Percentiles rank a stretch among this genome's conserved stretches.
These are phyloP conservation scores for Mycena latifolia DNA, from an alignment of 768 basidiomycete genomes.

Conservation along the genomic window DNA sequence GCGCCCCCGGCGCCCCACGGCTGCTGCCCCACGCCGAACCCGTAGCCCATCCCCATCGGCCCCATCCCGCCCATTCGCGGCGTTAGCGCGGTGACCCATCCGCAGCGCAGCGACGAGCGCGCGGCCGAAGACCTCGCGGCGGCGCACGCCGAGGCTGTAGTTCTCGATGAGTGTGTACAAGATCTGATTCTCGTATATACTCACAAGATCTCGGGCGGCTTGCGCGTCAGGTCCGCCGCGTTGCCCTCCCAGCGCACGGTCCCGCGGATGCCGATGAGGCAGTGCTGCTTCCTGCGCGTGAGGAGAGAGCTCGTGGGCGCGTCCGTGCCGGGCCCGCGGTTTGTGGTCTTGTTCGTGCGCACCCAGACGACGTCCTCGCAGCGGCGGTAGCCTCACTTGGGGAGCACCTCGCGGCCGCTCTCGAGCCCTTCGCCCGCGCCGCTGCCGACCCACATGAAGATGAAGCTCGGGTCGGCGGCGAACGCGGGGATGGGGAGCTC, in stretches of 20 bases:
- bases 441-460: conserved; percentile 96
- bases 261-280: conserved; percentile 96
- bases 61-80: conserved; percentile 57
- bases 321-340: conserved; percentile 85
- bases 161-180: conserved; percentile 97
- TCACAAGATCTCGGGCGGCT: conserved; percentile 98
- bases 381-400: conserved; percentile 93
- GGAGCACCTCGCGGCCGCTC: conserved; percentile 89
- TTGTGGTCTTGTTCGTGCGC: conserved; percentile 84
- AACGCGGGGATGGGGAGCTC: conserved; percentile 85
- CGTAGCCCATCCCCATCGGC: conserved; percentile 41
- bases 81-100: conserved; percentile 91
- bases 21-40: conserved; percentile 41
- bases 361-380: conserved; percentile 99
- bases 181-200: too few species aligned
- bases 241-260: conserved; percentile 99
- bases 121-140: conserved; percentile 91
- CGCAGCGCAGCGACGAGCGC: conserved; percentile 78
- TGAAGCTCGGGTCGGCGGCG: conserved; percentile 92
- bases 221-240: conserved; percentile 80
- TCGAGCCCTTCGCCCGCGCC: too few species aligned
- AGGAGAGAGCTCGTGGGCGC: conserved; percentile 88
- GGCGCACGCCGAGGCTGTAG: conserved; percentile 93
- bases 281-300: conserved; percentile 94
- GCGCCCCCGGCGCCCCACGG: conserved; percentile 19